These are phyloP conservation scores for Diutina siamensis DNA, from an alignment of 1,139 yeast genomes.

Conservation along the genomic window DNA sequence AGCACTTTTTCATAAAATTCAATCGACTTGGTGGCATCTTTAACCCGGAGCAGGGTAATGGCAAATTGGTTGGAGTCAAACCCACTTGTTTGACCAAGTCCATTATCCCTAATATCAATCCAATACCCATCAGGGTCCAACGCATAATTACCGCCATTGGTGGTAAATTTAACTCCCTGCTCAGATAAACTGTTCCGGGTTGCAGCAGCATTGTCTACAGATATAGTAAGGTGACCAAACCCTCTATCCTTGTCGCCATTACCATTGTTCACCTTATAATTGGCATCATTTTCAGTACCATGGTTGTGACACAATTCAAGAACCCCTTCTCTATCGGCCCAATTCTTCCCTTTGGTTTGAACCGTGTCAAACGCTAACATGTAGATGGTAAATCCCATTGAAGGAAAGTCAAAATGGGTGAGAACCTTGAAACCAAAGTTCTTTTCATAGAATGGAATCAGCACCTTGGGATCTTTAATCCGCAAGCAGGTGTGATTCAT, in stretches of 20 bases:
- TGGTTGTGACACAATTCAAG: conserved; percentile 77
- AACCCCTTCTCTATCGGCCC: conserved; percentile 63
- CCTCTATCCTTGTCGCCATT: conserved; percentile 79
- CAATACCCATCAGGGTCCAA: conserved; percentile 95
- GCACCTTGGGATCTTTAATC: conserved; percentile 67
- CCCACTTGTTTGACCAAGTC: conserved; percentile 26
- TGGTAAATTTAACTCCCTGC: conserved; percentile 58
- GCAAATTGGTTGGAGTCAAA: conserved; percentile 48
- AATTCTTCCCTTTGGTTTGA: conserved; percentile 27
- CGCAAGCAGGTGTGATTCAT: conserved; percentile 70
- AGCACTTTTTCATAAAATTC: conserved; percentile 66
- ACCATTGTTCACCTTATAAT: conserved; percentile 61
- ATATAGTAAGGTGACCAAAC: conserved; percentile 84
- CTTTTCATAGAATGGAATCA: conserved; percentile 62
- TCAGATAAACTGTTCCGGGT: conserved; percentile 47
- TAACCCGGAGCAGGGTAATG: conserved; percentile 88
- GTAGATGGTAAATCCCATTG: conserved; percentile 49
- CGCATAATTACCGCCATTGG: no score
- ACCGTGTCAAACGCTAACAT: conserved; percentile 53
- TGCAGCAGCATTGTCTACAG: conserved; percentile 67
- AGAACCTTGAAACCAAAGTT: conserved; percentile 66
- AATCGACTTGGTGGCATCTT: conserved; percentile 68
- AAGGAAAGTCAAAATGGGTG: conserved; percentile 37
- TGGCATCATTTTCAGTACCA: conserved; percentile 55
- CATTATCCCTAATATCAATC: conserved; percentile 78